Conservation (phyloP, 2,329 filamentous ascomycete genomes). For the Verruconis gallopava region DNA sequence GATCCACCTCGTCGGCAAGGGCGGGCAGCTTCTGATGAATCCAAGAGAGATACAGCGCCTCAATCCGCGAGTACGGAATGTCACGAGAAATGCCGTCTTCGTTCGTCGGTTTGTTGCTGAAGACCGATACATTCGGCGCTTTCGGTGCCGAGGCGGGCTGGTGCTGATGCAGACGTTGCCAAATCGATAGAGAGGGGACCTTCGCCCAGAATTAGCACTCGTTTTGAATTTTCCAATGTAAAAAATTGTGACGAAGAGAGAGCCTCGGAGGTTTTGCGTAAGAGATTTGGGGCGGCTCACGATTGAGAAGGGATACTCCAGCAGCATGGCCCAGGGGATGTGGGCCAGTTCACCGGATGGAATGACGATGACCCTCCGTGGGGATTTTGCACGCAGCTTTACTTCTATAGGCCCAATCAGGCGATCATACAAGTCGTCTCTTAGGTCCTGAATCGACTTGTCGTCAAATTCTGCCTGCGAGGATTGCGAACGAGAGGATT, state of each 20-base stretch:
- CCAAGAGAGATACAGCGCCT: slow-evolving; percentile 11
- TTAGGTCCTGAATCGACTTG: not conserved
- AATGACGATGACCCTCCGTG: slow-evolving; percentile 8
- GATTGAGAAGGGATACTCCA: slow-evolving; percentile 10
- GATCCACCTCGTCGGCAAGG: slow-evolving; percentile 10
- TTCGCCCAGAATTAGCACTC: no score
- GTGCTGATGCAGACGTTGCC: slow-evolving; percentile 9
- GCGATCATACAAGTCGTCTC: not conserved
- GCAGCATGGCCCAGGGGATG: slow-evolving; percentile 12
- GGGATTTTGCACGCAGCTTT: not conserved
- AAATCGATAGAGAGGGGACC: slow-evolving; percentile 12
- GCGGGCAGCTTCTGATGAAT: slow-evolving; percentile 7
- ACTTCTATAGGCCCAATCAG: not conserved
- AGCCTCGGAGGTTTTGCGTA: no score
- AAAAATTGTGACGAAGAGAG: no score
- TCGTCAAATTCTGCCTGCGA: not conserved
- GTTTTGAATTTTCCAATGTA: no score
- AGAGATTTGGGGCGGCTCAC: no score
- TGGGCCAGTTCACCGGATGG: slow-evolving; percentile 12
- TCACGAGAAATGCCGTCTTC: slow-evolving; percentile 8
- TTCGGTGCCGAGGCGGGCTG: not conserved
- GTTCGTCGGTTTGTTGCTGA: slow-evolving; percentile 11
- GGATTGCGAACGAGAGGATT: not conserved
- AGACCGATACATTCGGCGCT: slow-evolving; percentile 8
- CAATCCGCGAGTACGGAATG: slow-evolving; percentile 12